Base-by-base conservation (phyloP, 2,329 filamentous ascomycete species). In the Stagonosporopsis tanaceti region DNA sequence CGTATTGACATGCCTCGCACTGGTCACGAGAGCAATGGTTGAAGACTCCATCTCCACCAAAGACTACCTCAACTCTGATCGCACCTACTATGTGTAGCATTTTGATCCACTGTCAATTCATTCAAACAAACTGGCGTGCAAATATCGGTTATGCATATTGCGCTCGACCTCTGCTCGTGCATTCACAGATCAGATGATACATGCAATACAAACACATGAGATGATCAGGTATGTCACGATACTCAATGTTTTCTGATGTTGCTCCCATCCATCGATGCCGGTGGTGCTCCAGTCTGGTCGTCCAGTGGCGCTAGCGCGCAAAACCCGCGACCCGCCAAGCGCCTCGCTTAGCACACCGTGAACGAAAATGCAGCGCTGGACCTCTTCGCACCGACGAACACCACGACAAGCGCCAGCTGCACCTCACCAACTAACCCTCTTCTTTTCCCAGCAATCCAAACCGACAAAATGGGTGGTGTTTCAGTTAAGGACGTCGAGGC, bases 401-500 rank as follows among this genome's bases (percentile, higher is more conserved):
- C 59, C 59, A 59, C 66, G 66, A 66, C 65, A 64, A 69, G 65
- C 61, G 59, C 52, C 54, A 61, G 20, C 41, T 30, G 59, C 59
- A 63, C 62, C 57, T 59, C 51, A 27, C 54, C 59, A 58, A 57
- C 58, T 53, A 57, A 59, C 64, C 65, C 62, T 64, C 64, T 51
- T 51, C 30, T 50, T 61, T 53, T 45, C 37, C 34, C 56, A 62
- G 45, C 72, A 67, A 76, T 70, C 25, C 14, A 48, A 50, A 87
- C 84, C 85, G 84, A 83, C 83, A 92, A 85, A 80, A 93, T 93
- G 91, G 82, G 89, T 81, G 91, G 90, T 81, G 85, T 92, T 80
- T 87, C 84, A 75, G 91, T 94, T 82, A 90, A 90, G 83, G 91
- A 93, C 84, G 90, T 93, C 80, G 89, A 91, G 86, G 89, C 91